These are phyloP conservation scores for Sarcodon aspratus DNA, from an alignment of 768 basidiomycete genomes.

Conservation along the genomic window DNA sequence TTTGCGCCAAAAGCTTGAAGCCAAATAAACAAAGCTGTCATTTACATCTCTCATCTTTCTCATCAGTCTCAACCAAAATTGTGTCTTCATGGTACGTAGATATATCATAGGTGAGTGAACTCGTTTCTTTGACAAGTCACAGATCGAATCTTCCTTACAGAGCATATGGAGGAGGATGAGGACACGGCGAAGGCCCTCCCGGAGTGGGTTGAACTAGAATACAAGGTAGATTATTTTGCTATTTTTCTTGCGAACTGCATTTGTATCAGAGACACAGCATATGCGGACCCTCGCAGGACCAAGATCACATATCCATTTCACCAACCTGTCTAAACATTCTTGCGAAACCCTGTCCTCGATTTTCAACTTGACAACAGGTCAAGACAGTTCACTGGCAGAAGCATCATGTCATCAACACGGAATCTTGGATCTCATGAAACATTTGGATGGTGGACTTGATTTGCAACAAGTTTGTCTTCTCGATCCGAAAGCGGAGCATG, in stretches of 20 bases:
- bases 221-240: constrained; percentile 40
- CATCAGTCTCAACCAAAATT: too few species aligned
- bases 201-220: constrained; percentile 91
- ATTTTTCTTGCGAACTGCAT: constrained; percentile 3
- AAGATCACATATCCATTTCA: constrained; percentile 63
- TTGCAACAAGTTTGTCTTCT: constrained; percentile 74
- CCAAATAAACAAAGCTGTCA: too few species aligned
- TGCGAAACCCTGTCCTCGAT: constrained; percentile 34
- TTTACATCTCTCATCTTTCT: too few species aligned
- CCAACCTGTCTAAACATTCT: constrained; percentile 73
- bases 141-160: constrained; percentile 23
- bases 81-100: too few species aligned
- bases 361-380: constrained; percentile 13
- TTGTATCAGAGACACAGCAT: constrained; percentile 35
- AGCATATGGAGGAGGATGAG: constrained; percentile 96
- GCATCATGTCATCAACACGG: constrained; percentile 38
- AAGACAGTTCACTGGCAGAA: constrained; percentile 15
- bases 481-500: constrained; percentile 77
- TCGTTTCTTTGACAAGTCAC: too few species aligned
- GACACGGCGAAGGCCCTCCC: constrained; percentile 57
- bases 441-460: constrained; percentile 17
- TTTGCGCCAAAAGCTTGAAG: too few species aligned
- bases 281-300: constrained; percentile 74
- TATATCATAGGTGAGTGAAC: too few species aligned
- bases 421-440: constrained; percentile 49